These are phyloP conservation scores for Yueomyces sp. DNA, from an alignment of 1,139 yeast species.

Conservation along the genomic window DNA sequence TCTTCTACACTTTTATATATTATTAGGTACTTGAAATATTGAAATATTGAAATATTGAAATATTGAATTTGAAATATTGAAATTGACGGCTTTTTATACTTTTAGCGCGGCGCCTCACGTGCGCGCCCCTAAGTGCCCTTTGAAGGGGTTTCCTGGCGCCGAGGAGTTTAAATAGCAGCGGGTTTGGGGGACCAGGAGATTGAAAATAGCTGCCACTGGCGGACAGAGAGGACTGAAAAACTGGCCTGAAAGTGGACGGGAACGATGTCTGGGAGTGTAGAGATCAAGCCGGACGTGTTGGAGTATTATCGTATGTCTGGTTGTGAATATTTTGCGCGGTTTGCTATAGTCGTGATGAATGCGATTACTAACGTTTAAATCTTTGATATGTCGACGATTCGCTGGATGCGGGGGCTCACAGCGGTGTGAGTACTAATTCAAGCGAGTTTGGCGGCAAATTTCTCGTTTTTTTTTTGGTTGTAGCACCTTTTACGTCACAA, in stretches of 20 bases:
- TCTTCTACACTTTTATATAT: too few relatives aligned
- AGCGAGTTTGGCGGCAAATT: not conserved
- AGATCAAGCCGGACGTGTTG: constrained; percentile 27
- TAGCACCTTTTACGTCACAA: constrained; percentile 56
- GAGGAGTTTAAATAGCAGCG: too few relatives aligned
- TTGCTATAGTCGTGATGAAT: not conserved
- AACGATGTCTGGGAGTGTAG: constrained; percentile 15
- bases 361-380: not conserved
- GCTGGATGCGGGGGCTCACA: not conserved
- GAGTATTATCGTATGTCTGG: constrained; percentile 63
- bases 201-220: too few relatives aligned
- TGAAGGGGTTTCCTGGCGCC: too few relatives aligned
- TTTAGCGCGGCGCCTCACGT: too few relatives aligned
- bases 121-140: too few relatives aligned
- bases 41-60: too few relatives aligned
- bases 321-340: not conserved
- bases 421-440: not conserved
- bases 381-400: not conserved
- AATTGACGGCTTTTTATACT: too few relatives aligned
- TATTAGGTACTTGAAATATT: too few relatives aligned
- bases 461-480: not conserved
- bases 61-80: too few relatives aligned
- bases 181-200: too few relatives aligned
- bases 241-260: not conserved
- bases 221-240: not conserved